phyloP scores from a whole-genome alignment of 164 flowering plant species.

The Cinnamomum chago region DNA sequence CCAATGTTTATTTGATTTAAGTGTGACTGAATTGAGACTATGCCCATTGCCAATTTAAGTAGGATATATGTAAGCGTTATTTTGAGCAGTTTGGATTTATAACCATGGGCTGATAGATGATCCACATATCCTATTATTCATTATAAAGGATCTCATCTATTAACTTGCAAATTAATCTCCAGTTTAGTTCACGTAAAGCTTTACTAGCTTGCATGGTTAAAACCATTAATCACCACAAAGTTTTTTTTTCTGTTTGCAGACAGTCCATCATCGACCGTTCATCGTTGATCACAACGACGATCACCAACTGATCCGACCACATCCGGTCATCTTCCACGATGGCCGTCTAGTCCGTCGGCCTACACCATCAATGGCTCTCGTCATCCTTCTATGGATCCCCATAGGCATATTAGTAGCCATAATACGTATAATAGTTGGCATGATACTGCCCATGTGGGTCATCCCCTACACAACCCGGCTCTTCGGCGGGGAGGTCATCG shows the following conservation, averaged over 20 bases:
- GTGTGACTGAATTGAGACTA: too few relatives aligned
- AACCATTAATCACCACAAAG: background rate
- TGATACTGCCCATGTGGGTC: slow-evolving; percentile 49
- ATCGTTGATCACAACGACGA: slow-evolving; percentile 11
- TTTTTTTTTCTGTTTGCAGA: slow-evolving; percentile 36
- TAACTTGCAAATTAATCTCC: background rate
- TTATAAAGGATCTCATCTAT: background rate
- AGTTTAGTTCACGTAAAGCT: too few relatives aligned
- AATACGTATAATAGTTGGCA: slow-evolving; percentile 49
- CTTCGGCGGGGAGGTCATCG: slow-evolving; percentile 57
- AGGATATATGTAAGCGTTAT: too few relatives aligned
- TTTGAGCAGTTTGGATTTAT: too few relatives aligned
- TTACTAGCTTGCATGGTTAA: background rate
- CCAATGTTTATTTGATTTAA: too few relatives aligned
- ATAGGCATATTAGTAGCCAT: slow-evolving; percentile 62
- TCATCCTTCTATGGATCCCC: slow-evolving; percentile 87
- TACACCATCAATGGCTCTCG: slow-evolving; percentile 62
- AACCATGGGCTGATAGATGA: too few relatives aligned
- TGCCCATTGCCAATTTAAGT: too few relatives aligned
- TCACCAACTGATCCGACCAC: slow-evolving; percentile 41
- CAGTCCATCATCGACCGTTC: slow-evolving; percentile 49
- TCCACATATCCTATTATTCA: too few relatives aligned
- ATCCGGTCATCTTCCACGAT: slow-evolving; percentile 94
- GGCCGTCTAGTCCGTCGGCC: slow-evolving; percentile 84
- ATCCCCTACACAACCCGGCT: slow-evolving; percentile 43